Evolutionary conservation across 73 alveolate genomes (phyloP).

Genomic region (Durusdinium trenchii): DNA sequence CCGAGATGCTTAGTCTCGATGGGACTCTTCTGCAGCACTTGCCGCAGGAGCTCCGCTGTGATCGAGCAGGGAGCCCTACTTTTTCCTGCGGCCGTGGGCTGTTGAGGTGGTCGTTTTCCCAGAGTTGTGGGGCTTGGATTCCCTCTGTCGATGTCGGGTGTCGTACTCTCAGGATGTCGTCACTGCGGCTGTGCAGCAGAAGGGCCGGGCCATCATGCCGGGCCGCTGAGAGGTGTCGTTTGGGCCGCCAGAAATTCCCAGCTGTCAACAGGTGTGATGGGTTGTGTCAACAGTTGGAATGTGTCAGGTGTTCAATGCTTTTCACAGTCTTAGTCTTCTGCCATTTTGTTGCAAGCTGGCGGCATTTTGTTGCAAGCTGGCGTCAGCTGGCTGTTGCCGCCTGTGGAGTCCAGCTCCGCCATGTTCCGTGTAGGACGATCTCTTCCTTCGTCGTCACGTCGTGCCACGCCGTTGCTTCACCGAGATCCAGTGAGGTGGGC

Average conservation of each 20-base stretch:
- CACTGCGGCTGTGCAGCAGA: conserved; percentile 51
- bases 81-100: neutral
- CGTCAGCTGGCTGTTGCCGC: too few species aligned
- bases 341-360: too few species aligned
- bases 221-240: neutral
- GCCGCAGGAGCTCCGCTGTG: conserved; percentile 60
- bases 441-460: too few species aligned
- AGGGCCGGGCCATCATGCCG: conserved; percentile 50
- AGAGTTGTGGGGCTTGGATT: neutral
- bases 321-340: too few species aligned
- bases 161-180: conserved; percentile 19
- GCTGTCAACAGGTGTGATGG: neutral
- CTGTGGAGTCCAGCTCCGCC: too few species aligned
- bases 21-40: conserved; percentile 27
- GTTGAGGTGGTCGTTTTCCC: neutral
- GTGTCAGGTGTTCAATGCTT: too few species aligned
- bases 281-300: neutral
- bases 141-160: neutral
- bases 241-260: neutral
- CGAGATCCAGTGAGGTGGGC: conserved; percentile 61
- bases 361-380: too few species aligned
- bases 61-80: neutral
- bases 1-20: neutral
- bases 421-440: too few species aligned
- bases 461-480: too few species aligned